These are phyloP conservation scores for Populus ilicifolia DNA, from an alignment of 345 rosid genomes.

Conservation along the genomic window DNA sequence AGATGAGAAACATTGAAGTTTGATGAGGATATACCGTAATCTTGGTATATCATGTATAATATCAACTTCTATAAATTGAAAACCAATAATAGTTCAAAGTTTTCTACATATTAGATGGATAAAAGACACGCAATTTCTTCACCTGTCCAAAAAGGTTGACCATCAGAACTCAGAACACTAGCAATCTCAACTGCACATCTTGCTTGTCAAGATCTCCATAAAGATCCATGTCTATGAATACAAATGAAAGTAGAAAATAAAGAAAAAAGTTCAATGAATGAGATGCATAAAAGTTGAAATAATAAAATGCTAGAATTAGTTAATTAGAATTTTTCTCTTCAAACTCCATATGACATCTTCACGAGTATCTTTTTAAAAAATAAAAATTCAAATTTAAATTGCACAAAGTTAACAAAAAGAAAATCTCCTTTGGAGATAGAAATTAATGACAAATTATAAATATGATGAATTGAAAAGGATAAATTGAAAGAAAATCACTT, in stretches of 20 bases:
- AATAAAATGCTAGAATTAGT: background rate
- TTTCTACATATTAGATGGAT: background rate
- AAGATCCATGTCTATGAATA: slow-evolving; percentile 70
- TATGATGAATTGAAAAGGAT: too few species aligned
- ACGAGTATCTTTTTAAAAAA: background rate
- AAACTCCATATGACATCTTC: background rate
- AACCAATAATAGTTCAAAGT: background rate
- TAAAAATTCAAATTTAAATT: background rate
- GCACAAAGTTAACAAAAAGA: background rate
- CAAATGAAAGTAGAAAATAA: background rate
- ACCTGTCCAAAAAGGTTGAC: slow-evolving; percentile 72
- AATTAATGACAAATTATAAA: too few species aligned
- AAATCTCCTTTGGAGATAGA: too few species aligned
- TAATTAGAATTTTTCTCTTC: background rate
- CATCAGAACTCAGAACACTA: slow-evolving; percentile 76
- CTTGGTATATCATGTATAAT: background rate
- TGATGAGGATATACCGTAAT: background rate
- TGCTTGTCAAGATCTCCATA: slow-evolving; percentile 87
- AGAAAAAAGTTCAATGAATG: background rate
- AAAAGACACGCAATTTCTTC: slow-evolving; percentile 54
- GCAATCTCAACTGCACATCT: slow-evolving; percentile 74
- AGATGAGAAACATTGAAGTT: background rate
- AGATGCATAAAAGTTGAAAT: background rate
- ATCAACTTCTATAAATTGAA: background rate
- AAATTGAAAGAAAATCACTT: too few species aligned